Evolutionary conservation across 2,329 filamentous ascomycete genomes (phyloP), one percentile per base, ranked within the genome.

Genomic region (Aspergillus hortae): DNA sequence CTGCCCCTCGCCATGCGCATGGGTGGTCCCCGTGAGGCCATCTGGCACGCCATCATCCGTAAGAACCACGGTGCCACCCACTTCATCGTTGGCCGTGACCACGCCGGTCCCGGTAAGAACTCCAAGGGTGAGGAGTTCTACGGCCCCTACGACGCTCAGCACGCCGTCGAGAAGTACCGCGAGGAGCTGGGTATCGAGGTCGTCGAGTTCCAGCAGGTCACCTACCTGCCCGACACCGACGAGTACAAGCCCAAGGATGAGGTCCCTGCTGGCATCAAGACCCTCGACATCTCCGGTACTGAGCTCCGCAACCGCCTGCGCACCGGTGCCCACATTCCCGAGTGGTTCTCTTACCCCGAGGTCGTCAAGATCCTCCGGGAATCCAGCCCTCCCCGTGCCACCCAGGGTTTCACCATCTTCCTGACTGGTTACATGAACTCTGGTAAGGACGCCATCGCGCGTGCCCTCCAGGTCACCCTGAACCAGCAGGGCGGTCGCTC

Each of bases 281-380:
- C 92, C 48, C 83, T 90, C 61, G 90, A 92, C 78, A 92, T 92
- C 73, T 91, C 87, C 35, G 87, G 87, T 56, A 91, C 88, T 56
- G 94, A 99, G 80, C 89, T 99, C 67, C 92, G 94, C 68, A 84
- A 88, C 68, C 89, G 94, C 65, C 86, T 99, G 59, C 87, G 88
- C 67, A 95, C 88, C 55, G 94, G 94, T 63, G 89, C 89, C 65
- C 90, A 95, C 64, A 99, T 99, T 65, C 94, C 94, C 63, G 91
- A 95, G 76, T 99, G 94, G 94, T 99, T 99, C 83, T 97, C 94
- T 30, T 99, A 99, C 81, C 92, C 94, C 57, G 94, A 99, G 79
- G 94, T 99, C 63, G 94, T 99, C 76, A 87, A 86, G 74, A 94
- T 97, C 46, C 87, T 99, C 56, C 87, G 94, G 67, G 92, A 99